A percentile compares a stretch with the other conserved stretches of the same genome.
Conservation (phyloP, 176 grass and related monocot genomes). For the Musa acuminata region DNA sequence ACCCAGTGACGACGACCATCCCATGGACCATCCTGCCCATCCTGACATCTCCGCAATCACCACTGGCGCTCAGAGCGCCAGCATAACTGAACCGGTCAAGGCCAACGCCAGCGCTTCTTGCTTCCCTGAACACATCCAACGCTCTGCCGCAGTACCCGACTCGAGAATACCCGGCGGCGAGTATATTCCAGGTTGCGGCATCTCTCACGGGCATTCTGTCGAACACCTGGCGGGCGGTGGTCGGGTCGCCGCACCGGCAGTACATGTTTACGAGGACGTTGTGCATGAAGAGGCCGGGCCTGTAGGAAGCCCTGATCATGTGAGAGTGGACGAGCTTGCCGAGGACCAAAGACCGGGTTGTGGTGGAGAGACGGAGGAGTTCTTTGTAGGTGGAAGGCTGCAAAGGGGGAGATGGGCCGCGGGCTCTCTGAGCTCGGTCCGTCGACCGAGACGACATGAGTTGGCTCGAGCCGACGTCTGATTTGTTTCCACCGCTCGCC, state of each 20-base stretch:
- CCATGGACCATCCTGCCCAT: slow-evolving; percentile 38
- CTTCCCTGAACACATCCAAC: slow-evolving; percentile 32
- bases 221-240: slow-evolving; percentile 38
- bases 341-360: slow-evolving; percentile 32
- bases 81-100: slow-evolving; percentile 45
- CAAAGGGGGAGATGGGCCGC: not conserved
- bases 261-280: slow-evolving; percentile 45
- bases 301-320: slow-evolving; percentile 52
- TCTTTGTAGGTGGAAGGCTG: slow-evolving; percentile 28
- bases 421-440: not conserved
- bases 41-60: slow-evolving; percentile 14
- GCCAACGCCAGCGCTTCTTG: not conserved
- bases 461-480: not conserved
- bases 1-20: slow-evolving; percentile 46
- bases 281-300: slow-evolving; percentile 29
- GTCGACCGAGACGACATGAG: not conserved
- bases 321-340: slow-evolving; percentile 43
- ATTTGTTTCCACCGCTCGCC: not conserved
- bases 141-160: slow-evolving; percentile 5
- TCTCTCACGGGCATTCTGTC: slow-evolving; percentile 49
- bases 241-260: slow-evolving; percentile 29
- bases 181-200: slow-evolving; percentile 47
- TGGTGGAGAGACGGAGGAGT: slow-evolving; percentile 33
- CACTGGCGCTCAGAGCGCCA: slow-evolving; percentile 26
- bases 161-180: slow-evolving; percentile 41